Conservation (phyloP, 1,139 yeast genomes). For the Taphrina wiesneri region DNA sequence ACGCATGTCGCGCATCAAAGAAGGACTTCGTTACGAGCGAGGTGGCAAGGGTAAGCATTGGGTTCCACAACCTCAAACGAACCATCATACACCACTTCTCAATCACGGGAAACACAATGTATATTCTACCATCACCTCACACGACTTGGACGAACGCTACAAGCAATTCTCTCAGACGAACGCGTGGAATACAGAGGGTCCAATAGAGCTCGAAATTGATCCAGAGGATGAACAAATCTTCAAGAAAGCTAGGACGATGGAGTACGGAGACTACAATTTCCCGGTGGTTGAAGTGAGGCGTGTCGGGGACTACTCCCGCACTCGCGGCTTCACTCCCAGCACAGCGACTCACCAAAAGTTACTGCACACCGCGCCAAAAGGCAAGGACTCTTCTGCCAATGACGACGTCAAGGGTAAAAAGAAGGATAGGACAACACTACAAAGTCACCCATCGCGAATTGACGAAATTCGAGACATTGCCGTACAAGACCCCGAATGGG, state of each 20-base stretch:
- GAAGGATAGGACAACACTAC: slow-evolving; percentile 11
- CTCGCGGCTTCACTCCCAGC: slow-evolving; percentile 26
- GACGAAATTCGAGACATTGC: slow-evolving; percentile 26
- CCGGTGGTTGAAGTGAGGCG: slow-evolving; percentile 57
- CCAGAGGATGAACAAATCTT: slow-evolving; percentile 51
- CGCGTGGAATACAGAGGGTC: slow-evolving; percentile 18
- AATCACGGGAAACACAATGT: not conserved
- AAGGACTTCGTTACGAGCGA: slow-evolving; percentile 77
- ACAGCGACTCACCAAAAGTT: slow-evolving; percentile 27
- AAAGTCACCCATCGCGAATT: slow-evolving; percentile 24
- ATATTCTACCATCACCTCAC: not conserved
- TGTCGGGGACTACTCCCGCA: slow-evolving; percentile 44
- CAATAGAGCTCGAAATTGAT: slow-evolving; percentile 46
- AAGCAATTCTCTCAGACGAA: slow-evolving; percentile 11
- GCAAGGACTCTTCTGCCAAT: slow-evolving; percentile 22
- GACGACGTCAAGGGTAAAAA: slow-evolving; percentile 15
- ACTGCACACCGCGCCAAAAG: slow-evolving; percentile 18
- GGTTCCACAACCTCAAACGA: slow-evolving; percentile 54
- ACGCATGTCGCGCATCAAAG: slow-evolving; percentile 69
- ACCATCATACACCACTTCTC: slow-evolving; percentile 18
- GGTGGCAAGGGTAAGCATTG: slow-evolving; percentile 84
- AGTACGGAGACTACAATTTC: slow-evolving; percentile 59
- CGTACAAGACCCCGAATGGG: slow-evolving; percentile 28
- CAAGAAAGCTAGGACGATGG: slow-evolving; percentile 49
- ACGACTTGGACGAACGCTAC: slow-evolving; percentile 21